Conservation (phyloP, 805 yeast species). For the Wickerhamiella nectarea region DNA sequence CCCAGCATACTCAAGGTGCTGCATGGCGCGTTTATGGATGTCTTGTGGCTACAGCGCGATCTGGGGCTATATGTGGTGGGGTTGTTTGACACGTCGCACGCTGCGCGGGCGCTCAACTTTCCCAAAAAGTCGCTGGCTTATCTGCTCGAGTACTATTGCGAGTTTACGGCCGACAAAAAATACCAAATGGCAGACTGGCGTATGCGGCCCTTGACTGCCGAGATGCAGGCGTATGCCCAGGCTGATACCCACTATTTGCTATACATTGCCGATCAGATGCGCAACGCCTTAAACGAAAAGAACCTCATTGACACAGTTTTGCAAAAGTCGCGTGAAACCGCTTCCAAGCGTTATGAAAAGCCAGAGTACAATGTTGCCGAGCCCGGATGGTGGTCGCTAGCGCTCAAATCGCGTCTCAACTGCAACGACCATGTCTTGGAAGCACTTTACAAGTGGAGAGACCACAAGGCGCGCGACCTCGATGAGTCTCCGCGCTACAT, state of each 20-base stretch:
- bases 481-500: conserved; percentile 80
- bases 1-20: conserved; percentile 75
- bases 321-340: conserved; percentile 63
- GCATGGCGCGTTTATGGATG: conserved; percentile 96
- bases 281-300: conserved; percentile 42
- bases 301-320: conserved; percentile 40
- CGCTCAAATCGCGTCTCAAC: conserved; percentile 53
- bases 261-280: conserved; percentile 62
- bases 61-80: conserved; percentile 82
- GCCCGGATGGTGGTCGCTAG: conserved; percentile 49
- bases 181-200: conserved; percentile 98
- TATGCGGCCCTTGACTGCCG: conserved; percentile 60
- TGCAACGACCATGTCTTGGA: conserved; percentile 38
- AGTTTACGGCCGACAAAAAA: conserved; percentile 79
- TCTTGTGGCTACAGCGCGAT: conserved; percentile 92
- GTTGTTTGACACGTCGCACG: conserved; percentile 85
- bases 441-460: conserved; percentile 72
- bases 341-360: conserved; percentile 69
- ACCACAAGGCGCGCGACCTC: conserved; percentile 48
- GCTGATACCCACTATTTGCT: conserved; percentile 89
- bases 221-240: conserved; percentile 77
- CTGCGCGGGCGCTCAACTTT: conserved; percentile 64
- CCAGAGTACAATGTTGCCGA: conserved; percentile 44
- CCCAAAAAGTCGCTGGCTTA: conserved; percentile 77
- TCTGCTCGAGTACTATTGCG: conserved; percentile 63